Base-by-base conservation (phyloP, 2,329 filamentous ascomycete species). In the Calycina marina region DNA sequence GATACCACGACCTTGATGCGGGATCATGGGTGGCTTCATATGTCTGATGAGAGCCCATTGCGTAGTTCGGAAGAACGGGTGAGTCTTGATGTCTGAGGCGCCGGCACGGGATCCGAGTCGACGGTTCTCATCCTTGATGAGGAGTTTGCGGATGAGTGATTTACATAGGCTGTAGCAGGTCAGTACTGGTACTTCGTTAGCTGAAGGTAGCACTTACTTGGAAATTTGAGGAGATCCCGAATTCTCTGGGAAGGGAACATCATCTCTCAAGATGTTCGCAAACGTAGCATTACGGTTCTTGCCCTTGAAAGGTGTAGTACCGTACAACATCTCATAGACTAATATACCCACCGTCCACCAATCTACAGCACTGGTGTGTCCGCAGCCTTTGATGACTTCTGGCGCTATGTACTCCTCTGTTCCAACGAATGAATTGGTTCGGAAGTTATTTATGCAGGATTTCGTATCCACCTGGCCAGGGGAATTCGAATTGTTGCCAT, bases 341-440 rank as follows among this genome's bases (percentile, higher is more conserved):
- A 98, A 60, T 45, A 98, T 96, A 13, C 90, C 90, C 32, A 98
- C 59, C 1, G 90, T 98, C 90, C 90, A 98, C 90, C 90, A 98
- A 56, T 98, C 90, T 10, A 98, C 90, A 10, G 90, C 90, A 53
- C 88, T 96, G 5, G 90, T 98, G 58, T 98, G 90, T 14, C 90
- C 90, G 52, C 88, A 94, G 24, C 90, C 90, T 60, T 96, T 96
- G 55, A 98, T 98, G 20, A 98, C 90, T 57, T 98, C 90, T 2
- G 90, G 90, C 1, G 90, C 90, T 51, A 98, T 98, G 56, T 98
- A 98, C 56, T 98, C 90, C 56, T 98, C 90, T 1, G 90, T 98
- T 12, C 90, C 90, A 25, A 98, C 90, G 54, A 98, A 98, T 0
- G 86, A 94, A 53, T 98, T 98, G 12, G 90, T 98, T 35, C 90